A percentile compares a stretch with the other conserved stretches of the same genome.
Evolutionary conservation across 1,284 basidiomycete species (phyloP).

Genomic region (Ustilago loliicola): DNA sequence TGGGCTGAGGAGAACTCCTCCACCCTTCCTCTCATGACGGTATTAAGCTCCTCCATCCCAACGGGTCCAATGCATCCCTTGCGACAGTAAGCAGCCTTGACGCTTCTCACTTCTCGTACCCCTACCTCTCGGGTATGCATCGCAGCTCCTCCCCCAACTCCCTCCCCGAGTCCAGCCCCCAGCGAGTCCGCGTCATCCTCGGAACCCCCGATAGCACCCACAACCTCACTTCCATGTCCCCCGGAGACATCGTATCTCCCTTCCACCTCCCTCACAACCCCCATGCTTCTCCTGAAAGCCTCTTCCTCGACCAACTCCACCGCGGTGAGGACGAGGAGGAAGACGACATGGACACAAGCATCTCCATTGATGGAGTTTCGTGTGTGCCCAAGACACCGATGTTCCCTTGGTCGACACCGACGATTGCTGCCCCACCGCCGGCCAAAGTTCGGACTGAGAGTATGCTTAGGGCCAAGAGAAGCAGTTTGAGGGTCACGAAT

Average conservation of each 20-base stretch:
- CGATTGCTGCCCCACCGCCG: slow-evolving; percentile 26
- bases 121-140: slow-evolving; percentile 58
- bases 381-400: slow-evolving; percentile 9
- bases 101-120: slow-evolving; percentile 58
- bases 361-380: slow-evolving; percentile 26
- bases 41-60: slow-evolving; percentile 10
- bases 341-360: slow-evolving; percentile 16
- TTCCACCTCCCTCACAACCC: slow-evolving; percentile 39
- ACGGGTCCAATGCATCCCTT: slow-evolving; percentile 20
- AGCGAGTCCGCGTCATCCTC: slow-evolving; percentile 30
- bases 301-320: slow-evolving; percentile 28
- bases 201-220: slow-evolving; percentile 19
- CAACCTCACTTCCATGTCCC: slow-evolving; percentile 19
- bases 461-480: slow-evolving; percentile 12
- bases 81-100: slow-evolving; percentile 10
- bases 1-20: slow-evolving; percentile 19
- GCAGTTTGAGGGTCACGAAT: slow-evolving; percentile 17
- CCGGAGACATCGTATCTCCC: slow-evolving; percentile 31
- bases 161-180: not conserved
- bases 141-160: slow-evolving; percentile 14
- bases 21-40: slow-evolving; percentile 4
- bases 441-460: slow-evolving; percentile 11
- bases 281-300: slow-evolving; percentile 30
- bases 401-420: slow-evolving; percentile 38
- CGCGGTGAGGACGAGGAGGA: slow-evolving; percentile 3